Conservation (phyloP, 2,329 filamentous ascomycete species). For the Hymenotorrendiella dingleyae region DNA sequence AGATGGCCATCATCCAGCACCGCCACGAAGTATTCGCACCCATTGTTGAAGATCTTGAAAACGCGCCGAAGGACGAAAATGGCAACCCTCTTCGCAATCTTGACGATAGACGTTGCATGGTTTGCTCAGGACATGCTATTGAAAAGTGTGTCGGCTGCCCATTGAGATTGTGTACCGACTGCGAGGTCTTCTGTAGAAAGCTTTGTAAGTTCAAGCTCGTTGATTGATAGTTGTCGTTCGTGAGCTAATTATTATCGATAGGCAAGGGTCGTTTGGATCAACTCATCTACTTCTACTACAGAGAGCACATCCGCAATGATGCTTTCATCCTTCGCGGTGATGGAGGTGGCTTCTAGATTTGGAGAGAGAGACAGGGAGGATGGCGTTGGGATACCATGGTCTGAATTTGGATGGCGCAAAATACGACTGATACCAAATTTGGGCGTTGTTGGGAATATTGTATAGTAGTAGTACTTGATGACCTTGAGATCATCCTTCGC, state of each 20-base stretch:
- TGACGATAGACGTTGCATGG: slow-evolving; percentile 13
- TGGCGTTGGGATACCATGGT: too few relatives aligned
- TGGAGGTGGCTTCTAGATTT: slow-evolving; percentile 8
- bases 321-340: slow-evolving; percentile 7
- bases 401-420: too few relatives aligned
- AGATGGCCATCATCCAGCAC: slow-evolving; percentile 14
- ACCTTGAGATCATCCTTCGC: too few relatives aligned
- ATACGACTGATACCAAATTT: too few relatives aligned
- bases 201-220: neutral
- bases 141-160: neutral
- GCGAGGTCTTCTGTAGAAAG: neutral
- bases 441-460: too few relatives aligned
- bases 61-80: neutral
- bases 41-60: neutral
- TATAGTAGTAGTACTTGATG: too few relatives aligned
- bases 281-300: neutral
- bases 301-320: slow-evolving; percentile 7
- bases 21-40: slow-evolving; percentile 5
- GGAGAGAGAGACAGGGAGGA: too few relatives aligned
- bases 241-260: neutral
- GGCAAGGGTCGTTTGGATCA: slow-evolving; percentile 1
- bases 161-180: neutral
- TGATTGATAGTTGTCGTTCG: neutral
- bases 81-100: neutral
- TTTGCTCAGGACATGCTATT: slow-evolving; percentile 1